Percentiles rank a stretch among this genome's conserved stretches.
phyloP scores from a whole-genome alignment of 306 rosid genomes.

The Casuarina glauca region DNA sequence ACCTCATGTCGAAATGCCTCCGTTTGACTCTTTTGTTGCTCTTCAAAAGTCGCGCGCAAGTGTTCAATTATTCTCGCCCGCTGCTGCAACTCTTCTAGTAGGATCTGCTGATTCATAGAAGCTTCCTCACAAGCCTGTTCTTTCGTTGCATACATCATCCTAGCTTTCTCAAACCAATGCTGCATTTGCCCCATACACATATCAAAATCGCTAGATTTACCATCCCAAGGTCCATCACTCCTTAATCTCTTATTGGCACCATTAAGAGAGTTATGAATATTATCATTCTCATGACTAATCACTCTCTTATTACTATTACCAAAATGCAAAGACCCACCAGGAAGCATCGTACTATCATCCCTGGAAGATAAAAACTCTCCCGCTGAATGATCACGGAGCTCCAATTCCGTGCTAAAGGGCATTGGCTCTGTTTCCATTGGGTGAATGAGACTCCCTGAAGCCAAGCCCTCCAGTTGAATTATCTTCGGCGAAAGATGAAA shows the following conservation, averaged over 20 bases:
- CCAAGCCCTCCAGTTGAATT: slow-evolving; percentile 56
- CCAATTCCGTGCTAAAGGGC: slow-evolving; percentile 63
- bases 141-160: slow-evolving; percentile 54
- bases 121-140: slow-evolving; percentile 59
- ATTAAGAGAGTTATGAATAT: slow-evolving; percentile 48
- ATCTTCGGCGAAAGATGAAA: slow-evolving; percentile 59
- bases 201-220: slow-evolving; percentile 55
- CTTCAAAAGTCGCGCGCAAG: slow-evolving; percentile 65
- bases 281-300: slow-evolving; percentile 49
- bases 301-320: slow-evolving; percentile 78
- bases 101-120: slow-evolving; percentile 47
- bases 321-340: slow-evolving; percentile 55
- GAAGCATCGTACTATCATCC: slow-evolving; percentile 58
- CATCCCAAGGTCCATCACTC: slow-evolving; percentile 60
- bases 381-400: slow-evolving; percentile 53
- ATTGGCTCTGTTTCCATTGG: slow-evolving; percentile 50
- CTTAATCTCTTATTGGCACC: slow-evolving; percentile 67
- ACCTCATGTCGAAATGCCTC: slow-evolving; percentile 62
- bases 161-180: slow-evolving; percentile 65
- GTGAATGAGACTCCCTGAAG: slow-evolving; percentile 61
- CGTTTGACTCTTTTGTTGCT: slow-evolving; percentile 57
- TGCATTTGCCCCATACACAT: slow-evolving; percentile 61
- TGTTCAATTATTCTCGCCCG: slow-evolving; percentile 55
- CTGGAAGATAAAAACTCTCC: slow-evolving; percentile 66
- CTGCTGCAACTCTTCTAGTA: slow-evolving; percentile 66